Conservation (phyloP, 2,329 filamentous ascomycete genomes). For the Aspergillus pseudoviridinutans region DNA sequence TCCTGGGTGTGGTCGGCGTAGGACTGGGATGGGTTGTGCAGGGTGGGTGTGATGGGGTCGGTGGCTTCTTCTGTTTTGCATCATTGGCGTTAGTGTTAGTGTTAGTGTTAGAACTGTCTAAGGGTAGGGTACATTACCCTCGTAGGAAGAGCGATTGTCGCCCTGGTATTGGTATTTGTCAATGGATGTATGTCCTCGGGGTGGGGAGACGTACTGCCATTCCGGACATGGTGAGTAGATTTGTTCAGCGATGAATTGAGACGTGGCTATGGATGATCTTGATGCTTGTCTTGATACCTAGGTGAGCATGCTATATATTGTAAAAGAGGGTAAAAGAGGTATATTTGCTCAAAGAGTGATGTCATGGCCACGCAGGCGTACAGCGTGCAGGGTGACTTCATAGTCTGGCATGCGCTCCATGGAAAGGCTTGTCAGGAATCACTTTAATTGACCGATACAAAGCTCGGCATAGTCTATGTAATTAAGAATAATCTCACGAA, state of each 20-base stretch:
- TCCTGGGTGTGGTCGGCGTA: constrained; percentile 8
- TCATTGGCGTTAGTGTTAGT: too few species aligned
- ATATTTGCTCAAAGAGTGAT: not conserved
- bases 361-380: not conserved
- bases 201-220: constrained; percentile 8
- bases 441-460: not conserved
- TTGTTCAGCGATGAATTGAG: not conserved
- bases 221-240: constrained; percentile 10
- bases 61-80: constrained; percentile 10
- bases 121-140: not conserved
- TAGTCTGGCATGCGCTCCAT: not conserved
- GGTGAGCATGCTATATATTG: not conserved
- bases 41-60: constrained; percentile 13
- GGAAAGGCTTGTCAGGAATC: not conserved
- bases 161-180: constrained; percentile 1
- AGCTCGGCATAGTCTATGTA: not conserved
- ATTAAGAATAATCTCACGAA: constrained; percentile 2
- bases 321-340: too few species aligned
- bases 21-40: constrained; percentile 9
- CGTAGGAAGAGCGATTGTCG: constrained; percentile 5
- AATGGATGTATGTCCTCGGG: not conserved
- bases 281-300: not conserved
- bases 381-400: not conserved
- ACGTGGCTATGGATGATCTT: not conserved
- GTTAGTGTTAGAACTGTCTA: not conserved